Percentiles rank a stretch among this genome's conserved stretches.
phyloP scores from a whole-genome alignment of 768 basidiomycete species.

The Boletus tomentosulus region DNA sequence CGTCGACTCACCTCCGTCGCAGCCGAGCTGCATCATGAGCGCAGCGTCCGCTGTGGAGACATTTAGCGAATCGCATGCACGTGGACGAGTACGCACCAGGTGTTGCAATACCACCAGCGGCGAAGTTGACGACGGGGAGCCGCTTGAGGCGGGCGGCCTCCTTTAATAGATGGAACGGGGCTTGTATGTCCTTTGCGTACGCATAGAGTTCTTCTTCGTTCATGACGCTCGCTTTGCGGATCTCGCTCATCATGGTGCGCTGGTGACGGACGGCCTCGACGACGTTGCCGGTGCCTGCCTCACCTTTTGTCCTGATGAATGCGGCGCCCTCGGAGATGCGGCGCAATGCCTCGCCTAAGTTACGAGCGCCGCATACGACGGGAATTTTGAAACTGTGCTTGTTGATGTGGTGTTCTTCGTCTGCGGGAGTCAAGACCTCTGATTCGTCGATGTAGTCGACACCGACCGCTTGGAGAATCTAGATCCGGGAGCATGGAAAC shows the following conservation, averaged over 20 bases:
- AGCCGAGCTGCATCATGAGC: conserved; percentile 97
- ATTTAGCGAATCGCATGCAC: not conserved
- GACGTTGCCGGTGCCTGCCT: conserved; percentile 85
- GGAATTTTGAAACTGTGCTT: conserved; percentile 95
- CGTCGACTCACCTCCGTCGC: conserved; percentile 76
- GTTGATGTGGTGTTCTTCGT: conserved; percentile 95
- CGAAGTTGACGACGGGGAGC: conserved; percentile 95
- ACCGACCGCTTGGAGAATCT: conserved; percentile 93
- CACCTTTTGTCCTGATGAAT: conserved; percentile 97
- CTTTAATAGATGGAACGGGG: conserved; percentile 93
- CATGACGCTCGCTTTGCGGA: conserved; percentile 83
- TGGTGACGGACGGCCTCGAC: conserved; percentile 94
- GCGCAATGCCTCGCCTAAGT: conserved; percentile 93
- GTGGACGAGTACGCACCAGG: conserved; percentile 52
- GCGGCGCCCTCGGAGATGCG: conserved; percentile 97
- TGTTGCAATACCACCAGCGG: conserved; percentile 90
- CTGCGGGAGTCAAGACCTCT: conserved; percentile 92
- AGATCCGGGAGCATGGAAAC: not conserved
- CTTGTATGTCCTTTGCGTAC: conserved; percentile 88
- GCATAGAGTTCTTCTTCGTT: conserved; percentile 92
- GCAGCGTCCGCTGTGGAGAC: conserved; percentile 77
- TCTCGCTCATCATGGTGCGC: conserved; percentile 78
- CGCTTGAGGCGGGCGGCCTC: conserved; percentile 92
- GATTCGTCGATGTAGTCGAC: conserved; percentile 97
- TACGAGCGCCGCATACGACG: conserved; percentile 93